These are phyloP conservation scores for Coniella lustricola DNA, from an alignment of 2,329 filamentous ascomycete genomes.

Conservation along the genomic window DNA sequence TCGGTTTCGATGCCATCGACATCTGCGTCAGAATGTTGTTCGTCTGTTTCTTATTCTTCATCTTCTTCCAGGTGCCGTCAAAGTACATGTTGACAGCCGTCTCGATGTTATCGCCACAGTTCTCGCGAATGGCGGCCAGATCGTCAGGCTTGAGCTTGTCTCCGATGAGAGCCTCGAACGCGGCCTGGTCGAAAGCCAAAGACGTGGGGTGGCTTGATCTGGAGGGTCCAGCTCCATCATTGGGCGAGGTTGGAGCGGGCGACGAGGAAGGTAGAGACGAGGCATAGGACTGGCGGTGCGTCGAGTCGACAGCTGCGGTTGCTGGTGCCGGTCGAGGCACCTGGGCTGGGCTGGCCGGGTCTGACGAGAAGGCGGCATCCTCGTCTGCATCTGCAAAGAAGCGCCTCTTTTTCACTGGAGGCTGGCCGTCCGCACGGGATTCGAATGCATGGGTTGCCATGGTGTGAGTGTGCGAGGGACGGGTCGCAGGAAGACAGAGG, in stretches of 20 bases:
- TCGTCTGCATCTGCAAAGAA: conserved; percentile 20
- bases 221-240: conserved; percentile 10
- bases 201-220: conserved; percentile 21
- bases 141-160: conserved; percentile 44
- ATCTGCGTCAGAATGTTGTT: conserved; percentile 1
- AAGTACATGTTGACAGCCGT: conserved; percentile 63
- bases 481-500: not conserved
- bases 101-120: conserved; percentile 52
- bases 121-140: conserved; percentile 43
- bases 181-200: conserved; percentile 46
- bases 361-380: conserved; percentile 5
- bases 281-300: conserved; percentile 13
- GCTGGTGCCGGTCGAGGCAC: not conserved
- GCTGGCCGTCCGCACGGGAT: conserved; percentile 6
- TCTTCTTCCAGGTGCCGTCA: conserved; percentile 58
- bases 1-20: conserved; percentile 12
- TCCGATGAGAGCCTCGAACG: conserved; percentile 54
- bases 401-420: conserved; percentile 16
- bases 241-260: not conserved
- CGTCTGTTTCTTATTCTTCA: conserved; percentile 24
- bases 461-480: not conserved
- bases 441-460: conserved; percentile 22
- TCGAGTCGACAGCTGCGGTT: conserved; percentile 19
- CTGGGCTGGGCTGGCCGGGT: conserved; percentile 1
- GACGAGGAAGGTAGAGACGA: not conserved